Percentiles rank a stretch among this genome's conserved stretches.
Evolutionary conservation across 345 rosid species (phyloP).

Genomic region (Gossypium mustelinum): DNA sequence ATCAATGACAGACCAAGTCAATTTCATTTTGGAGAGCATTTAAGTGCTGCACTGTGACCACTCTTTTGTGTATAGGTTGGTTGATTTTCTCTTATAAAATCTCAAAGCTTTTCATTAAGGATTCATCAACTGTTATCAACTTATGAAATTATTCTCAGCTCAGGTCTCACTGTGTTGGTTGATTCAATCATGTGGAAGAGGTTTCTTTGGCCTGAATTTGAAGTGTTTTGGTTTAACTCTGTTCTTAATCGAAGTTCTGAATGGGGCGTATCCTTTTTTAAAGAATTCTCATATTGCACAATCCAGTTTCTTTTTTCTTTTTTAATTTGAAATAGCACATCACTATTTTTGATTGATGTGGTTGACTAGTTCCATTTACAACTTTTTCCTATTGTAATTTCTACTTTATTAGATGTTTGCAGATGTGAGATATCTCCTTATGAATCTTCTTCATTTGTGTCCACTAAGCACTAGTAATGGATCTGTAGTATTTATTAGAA

Average conservation of each 20-base stretch:
- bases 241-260: constrained; percentile 89
- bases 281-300: constrained; percentile 6
- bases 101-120: neutral
- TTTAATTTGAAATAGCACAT: neutral
- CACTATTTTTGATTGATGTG: neutral
- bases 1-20: constrained; percentile 59
- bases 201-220: constrained; percentile 86
- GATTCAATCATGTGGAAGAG: constrained; percentile 94
- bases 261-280: constrained; percentile 94
- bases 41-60: constrained; percentile 51
- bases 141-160: constrained; percentile 25
- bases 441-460: neutral
- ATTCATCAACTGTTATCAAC: constrained; percentile 21
- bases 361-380: neutral
- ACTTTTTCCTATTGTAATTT: neutral
- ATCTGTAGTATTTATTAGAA: neutral
- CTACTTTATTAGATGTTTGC: neutral
- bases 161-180: constrained; percentile 76
- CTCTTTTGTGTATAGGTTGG: constrained; percentile 65
- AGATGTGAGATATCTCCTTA: neutral
- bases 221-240: constrained; percentile 98
- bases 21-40: constrained; percentile 63
- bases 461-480: neutral
- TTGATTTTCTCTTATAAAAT: constrained; percentile 13
- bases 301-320: neutral